Base-by-base conservation (phyloP, 805 yeast species). In the Kuraishia hungarica region DNA sequence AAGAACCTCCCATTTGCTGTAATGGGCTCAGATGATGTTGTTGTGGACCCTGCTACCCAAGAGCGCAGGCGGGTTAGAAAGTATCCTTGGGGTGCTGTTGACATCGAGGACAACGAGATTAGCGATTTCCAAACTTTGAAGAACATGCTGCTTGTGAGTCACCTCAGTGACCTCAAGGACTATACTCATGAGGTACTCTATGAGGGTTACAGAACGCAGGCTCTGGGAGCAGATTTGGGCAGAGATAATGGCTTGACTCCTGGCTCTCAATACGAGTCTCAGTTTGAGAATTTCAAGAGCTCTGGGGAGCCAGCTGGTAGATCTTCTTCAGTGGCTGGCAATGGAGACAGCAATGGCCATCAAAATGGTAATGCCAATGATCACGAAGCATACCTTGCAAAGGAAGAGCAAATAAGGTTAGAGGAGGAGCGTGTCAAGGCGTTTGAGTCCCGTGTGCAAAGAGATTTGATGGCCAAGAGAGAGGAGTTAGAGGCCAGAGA, bases 371-470 rank as follows among this genome's bases (percentile, higher is more conserved):
- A n/a, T 29, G 26, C 19, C 46, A 23, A 39, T 29, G 28, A 52
- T 22, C 39, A 24, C 4, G 39, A 29, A 17, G 48, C 49, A 19
- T 54, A 54, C 47, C 10, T 51, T 46, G 56, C 51, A 47, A 88
- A 93, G 70, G 97, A 91, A 69, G 96, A 89, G 71, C 96, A 89
- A 72, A 87, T 90, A 64, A 84, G 88, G 64, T 74, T 86, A 54
- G 97, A 91, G 71, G 97, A 91, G 72, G 96, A 89, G 71, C 81
- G 96, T 72, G 78, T 91, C 65, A 84, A 79, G 64, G 87, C 89
- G 50, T 89, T 88, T 67, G 97, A 91, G 72, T 90, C 86, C 70
- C 78, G 94, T 62, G 96, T 91, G 24, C 97, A 91, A 72, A 88
- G 86, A 66, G 97, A 90, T 69, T 77, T 91, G 67, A 75, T 87